Evolutionary conservation across 1,284 basidiomycete species (phyloP).

Genomic region (Laetiporus sulphureus): DNA sequence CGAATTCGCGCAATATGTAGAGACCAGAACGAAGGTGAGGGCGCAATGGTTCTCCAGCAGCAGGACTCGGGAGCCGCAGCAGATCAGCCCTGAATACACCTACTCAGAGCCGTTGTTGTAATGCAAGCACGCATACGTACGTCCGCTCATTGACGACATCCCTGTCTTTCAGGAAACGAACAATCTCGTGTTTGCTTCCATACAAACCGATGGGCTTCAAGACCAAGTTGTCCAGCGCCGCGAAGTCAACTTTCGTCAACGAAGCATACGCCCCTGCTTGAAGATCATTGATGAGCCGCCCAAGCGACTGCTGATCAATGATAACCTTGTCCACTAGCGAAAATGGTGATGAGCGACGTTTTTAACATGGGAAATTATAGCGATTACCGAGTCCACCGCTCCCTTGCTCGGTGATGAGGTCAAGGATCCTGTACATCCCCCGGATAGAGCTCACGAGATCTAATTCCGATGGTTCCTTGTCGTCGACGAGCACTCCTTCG

Average conservation of each 20-base stretch:
- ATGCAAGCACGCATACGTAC: too few species aligned
- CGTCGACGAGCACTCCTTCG: too few species aligned
- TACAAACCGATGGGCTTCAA: slow-evolving; percentile 50
- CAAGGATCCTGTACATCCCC: slow-evolving; percentile 44
- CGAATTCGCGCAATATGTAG: slow-evolving; percentile 28
- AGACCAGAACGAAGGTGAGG: slow-evolving; percentile 43
- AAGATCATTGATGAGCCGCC: slow-evolving; percentile 37
- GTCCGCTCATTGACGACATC: slow-evolving; percentile 28
- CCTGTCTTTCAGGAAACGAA: slow-evolving; percentile 33
- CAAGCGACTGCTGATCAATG: slow-evolving; percentile 43
- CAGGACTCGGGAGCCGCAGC: too few species aligned
- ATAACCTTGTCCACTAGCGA: slow-evolving; percentile 51
- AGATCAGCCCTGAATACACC: too few species aligned
- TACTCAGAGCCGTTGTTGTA: too few species aligned
- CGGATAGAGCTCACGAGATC: slow-evolving; percentile 21
- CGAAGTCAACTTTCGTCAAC: slow-evolving; percentile 48
- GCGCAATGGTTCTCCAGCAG: slow-evolving; percentile 19
- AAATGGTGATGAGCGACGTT: background rate
- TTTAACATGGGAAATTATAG: background rate
- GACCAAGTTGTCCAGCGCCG: slow-evolving; percentile 33
- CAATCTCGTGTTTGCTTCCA: slow-evolving; percentile 44
- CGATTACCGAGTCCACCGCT: slow-evolving; percentile 41
- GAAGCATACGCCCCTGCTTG: slow-evolving; percentile 42
- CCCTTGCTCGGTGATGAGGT: slow-evolving; percentile 43
- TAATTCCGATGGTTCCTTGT: background rate